A percentile compares a stretch with the other conserved stretches of the same genome.
These are phyloP conservation scores for Ogataea trehaloabstinens DNA, from an alignment of 805 yeast genomes.

Conservation along the genomic window DNA sequence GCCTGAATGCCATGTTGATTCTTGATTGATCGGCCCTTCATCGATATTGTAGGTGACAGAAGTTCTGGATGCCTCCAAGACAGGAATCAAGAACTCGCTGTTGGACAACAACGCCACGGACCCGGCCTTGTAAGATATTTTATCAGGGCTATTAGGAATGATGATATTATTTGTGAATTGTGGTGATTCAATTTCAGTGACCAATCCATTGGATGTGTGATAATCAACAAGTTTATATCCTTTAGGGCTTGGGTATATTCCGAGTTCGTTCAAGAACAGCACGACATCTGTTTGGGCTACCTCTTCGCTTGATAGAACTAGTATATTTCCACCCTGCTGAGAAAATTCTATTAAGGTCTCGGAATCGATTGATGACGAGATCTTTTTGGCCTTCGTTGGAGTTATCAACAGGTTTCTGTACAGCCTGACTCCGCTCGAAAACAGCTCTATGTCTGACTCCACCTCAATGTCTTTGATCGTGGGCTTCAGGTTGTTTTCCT, in stretches of 20 bases:
- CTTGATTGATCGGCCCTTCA: conserved; percentile 34
- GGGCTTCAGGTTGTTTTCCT: conserved; percentile 13
- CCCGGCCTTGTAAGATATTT: conserved; percentile 38
- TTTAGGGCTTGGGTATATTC: conserved; percentile 80
- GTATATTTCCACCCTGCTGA: conserved; percentile 69
- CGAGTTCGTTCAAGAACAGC: conserved; percentile 71
- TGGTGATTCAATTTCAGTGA: conserved; percentile 24
- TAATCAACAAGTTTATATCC: conserved; percentile 64
- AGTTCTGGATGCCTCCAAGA: conserved; percentile 63
- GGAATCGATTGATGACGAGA: conserved; percentile 41
- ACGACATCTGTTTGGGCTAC: conserved; percentile 62
- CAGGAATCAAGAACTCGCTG: conserved; percentile 67
- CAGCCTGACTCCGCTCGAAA: conserved; percentile 40
- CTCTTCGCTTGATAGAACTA: conserved; percentile 55
- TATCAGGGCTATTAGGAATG: conserved; percentile 12
- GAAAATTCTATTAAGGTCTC: conserved; percentile 57
- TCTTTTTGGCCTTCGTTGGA: conserved; percentile 50
- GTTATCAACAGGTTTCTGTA: conserved; percentile 59
- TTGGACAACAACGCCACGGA: conserved; percentile 70
- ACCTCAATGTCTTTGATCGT: conserved; percentile 25
- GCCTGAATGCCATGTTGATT: conserved; percentile 74
- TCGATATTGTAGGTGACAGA: conserved; percentile 54
- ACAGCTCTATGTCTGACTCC: conserved; percentile 25
- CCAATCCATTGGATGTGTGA: conserved; percentile 38
- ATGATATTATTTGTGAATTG: conserved; percentile 31